Percentiles rank a stretch among this genome's conserved stretches.
Evolutionary conservation across 257 asterid genomes (phyloP).

Genomic region (Solanum megistacrolobum): DNA sequence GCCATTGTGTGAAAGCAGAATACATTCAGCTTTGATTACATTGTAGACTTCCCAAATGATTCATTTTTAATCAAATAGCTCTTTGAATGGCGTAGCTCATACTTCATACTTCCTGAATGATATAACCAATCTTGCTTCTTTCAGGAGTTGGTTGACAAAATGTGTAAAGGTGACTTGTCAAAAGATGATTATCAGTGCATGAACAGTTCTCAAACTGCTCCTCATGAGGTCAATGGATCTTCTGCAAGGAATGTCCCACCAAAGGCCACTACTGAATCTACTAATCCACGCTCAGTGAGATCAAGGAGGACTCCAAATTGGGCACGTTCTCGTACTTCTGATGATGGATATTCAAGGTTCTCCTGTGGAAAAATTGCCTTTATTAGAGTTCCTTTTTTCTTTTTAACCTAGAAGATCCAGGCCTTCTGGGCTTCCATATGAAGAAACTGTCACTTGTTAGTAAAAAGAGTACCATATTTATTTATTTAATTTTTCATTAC

Average conservation of each 20-base stretch:
- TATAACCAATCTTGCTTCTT: not conserved
- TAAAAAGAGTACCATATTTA: not conserved
- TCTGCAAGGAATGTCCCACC: slow-evolving; percentile 26
- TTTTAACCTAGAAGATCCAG: not conserved
- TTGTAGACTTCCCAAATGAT: not conserved
- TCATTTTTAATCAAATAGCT: not conserved
- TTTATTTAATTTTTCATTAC: not conserved
- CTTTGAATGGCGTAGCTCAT: not conserved
- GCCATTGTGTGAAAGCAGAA: not conserved
- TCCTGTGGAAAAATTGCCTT: not conserved
- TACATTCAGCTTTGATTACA: not conserved
- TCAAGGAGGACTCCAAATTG: slow-evolving; percentile 94
- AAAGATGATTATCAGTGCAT: slow-evolving; percentile 74
- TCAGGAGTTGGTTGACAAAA: slow-evolving; percentile 75
- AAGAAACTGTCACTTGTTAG: not conserved
- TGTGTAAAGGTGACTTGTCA: slow-evolving; percentile 66
- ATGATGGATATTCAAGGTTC: slow-evolving; percentile 88
- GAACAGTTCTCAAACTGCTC: slow-evolving; percentile 37
- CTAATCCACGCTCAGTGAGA: slow-evolving; percentile 69
- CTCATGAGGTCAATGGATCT: slow-evolving; percentile 16
- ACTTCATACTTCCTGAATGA: not conserved
- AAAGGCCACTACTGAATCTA: slow-evolving; percentile 35
- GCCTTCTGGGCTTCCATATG: not conserved
- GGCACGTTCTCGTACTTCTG: slow-evolving; percentile 76
- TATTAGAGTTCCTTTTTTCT: not conserved